phyloP scores from a whole-genome alignment of 441 rosid species.

The Cnidoscolus chayamansa region DNA sequence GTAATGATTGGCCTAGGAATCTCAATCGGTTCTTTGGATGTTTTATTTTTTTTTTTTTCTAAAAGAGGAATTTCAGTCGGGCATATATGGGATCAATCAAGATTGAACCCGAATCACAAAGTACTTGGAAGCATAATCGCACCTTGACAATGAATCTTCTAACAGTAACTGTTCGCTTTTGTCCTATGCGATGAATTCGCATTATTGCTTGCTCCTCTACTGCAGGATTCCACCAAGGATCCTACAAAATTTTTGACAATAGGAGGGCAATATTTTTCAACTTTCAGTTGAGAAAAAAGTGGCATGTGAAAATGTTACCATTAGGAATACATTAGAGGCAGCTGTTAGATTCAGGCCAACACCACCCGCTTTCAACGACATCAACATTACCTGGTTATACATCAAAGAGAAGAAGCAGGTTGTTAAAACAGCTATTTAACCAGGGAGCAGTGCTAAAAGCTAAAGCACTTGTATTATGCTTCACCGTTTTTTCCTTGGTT shows the following conservation, averaged over 20 bases:
- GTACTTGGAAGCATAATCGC: slow-evolving; percentile 1
- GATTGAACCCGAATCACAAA: background rate
- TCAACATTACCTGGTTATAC: slow-evolving; percentile 45
- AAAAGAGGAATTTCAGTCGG: background rate
- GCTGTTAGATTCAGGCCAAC: slow-evolving; percentile 71
- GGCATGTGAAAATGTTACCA: slow-evolving; percentile 38
- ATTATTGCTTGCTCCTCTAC: slow-evolving; percentile 76
- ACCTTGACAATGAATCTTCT: slow-evolving; percentile 70
- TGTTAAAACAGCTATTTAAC: background rate
- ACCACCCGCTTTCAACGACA: slow-evolving; percentile 73
- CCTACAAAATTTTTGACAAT: slow-evolving; percentile 32
- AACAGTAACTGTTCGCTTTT: slow-evolving; percentile 47
- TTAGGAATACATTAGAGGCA: slow-evolving; percentile 59
- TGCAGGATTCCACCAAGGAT: slow-evolving; percentile 86
- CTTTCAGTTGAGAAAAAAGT: background rate
- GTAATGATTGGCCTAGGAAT: background rate
- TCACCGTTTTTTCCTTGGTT: slow-evolving; percentile 51
- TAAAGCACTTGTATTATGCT: background rate
- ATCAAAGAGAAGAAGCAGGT: background rate
- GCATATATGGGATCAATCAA: background rate
- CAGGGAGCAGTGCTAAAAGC: background rate
- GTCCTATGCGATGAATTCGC: slow-evolving; percentile 68
- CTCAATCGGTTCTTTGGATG: too few relatives aligned
- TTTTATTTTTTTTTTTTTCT: too few relatives aligned
- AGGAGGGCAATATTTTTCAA: background rate